Percentiles rank a stretch among this genome's conserved stretches.
Conservation (phyloP, 805 yeast species). For the Maudiozyma bulderi region DNA sequence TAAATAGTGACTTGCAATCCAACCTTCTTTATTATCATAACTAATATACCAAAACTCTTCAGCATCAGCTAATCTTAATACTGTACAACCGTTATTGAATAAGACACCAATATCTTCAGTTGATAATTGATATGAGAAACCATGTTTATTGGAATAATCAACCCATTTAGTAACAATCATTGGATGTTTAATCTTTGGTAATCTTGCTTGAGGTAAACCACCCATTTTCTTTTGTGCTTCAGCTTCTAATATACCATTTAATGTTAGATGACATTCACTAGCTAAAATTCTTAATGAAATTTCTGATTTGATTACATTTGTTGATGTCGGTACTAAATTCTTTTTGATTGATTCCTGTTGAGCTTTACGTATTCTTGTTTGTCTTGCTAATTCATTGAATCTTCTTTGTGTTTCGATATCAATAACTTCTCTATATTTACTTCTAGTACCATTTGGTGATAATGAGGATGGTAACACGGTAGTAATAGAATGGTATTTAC, state of each 20-base stretch:
- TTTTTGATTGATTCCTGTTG: conserved; percentile 25
- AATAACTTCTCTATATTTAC: conserved; percentile 72
- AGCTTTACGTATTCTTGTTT: conserved; percentile 29
- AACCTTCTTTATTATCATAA: conserved; percentile 40
- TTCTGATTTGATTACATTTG: conserved; percentile 30
- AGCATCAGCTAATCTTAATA: conserved; percentile 58
- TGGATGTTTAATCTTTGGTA: conserved; percentile 39
- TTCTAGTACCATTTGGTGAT: conserved; percentile 86
- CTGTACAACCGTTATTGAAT: conserved; percentile 76
- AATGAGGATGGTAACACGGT: conserved; percentile 76
- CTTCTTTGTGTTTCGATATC: conserved; percentile 28
- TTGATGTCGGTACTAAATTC: conserved; percentile 27
- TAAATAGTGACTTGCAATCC: conserved; percentile 43
- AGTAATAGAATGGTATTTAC: conserved; percentile 3
- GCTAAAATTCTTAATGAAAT: conserved; percentile 32
- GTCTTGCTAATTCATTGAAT: conserved; percentile 28
- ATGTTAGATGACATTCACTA: conserved; percentile 38
- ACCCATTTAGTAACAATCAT: conserved; percentile 89
- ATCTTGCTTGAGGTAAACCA: conserved; percentile 25
- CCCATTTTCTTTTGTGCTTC: conserved; percentile 38
- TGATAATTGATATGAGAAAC: conserved; percentile 85
- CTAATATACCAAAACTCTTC: conserved; percentile 57
- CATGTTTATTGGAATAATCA: conserved; percentile 91
- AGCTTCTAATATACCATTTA: conserved; percentile 37
- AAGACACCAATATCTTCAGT: conserved; percentile 85